A percentile compares a stretch with the other conserved stretches of the same genome.
Evolutionary conservation across 768 basidiomycete species (phyloP).

Genomic region (Mrakia blollopis): DNA sequence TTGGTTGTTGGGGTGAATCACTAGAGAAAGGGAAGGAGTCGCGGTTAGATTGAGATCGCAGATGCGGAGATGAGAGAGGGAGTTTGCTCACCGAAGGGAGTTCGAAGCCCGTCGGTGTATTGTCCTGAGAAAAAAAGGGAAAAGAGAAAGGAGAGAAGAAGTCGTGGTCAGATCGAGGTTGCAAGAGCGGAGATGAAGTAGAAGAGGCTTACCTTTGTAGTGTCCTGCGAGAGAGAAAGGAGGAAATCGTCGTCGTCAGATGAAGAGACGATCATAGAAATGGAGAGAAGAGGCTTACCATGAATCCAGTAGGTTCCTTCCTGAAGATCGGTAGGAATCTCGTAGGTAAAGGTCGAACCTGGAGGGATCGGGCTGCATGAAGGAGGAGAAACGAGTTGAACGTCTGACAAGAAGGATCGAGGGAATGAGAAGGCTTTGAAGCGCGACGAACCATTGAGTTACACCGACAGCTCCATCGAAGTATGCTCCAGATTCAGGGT

Average conservation of each 20-base stretch:
- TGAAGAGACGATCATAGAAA: constrained; percentile 43
- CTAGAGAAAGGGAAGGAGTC: too few relatives aligned
- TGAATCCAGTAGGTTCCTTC: constrained; percentile 47
- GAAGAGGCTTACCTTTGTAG: neutral
- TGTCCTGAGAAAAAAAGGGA: neutral
- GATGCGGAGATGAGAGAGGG: too few relatives aligned
- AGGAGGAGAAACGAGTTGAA: neutral
- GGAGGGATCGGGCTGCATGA: constrained; percentile 55
- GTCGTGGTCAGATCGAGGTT: too few relatives aligned
- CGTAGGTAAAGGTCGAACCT: constrained; percentile 65
- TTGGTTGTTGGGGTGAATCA: constrained; percentile 55
- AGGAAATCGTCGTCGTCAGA: neutral
- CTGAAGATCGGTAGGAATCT: constrained; percentile 49
- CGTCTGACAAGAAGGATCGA: neutral
- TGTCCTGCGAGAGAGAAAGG: neutral
- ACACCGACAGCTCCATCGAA: constrained; percentile 81
- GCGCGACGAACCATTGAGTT: constrained; percentile 58
- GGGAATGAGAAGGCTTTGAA: neutral
- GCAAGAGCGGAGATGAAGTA: too few relatives aligned
- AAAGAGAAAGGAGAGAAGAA: neutral
- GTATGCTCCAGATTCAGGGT: constrained; percentile 57
- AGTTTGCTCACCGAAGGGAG: too few relatives aligned
- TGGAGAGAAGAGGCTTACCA: constrained; percentile 34
- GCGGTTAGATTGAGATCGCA: too few relatives aligned
- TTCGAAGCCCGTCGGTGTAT: constrained; percentile 69